A percentile compares a stretch with the other conserved stretches of the same genome.
phyloP scores from a whole-genome alignment of 768 basidiomycete genomes.

The Naganishia vaughanmartiniae region DNA sequence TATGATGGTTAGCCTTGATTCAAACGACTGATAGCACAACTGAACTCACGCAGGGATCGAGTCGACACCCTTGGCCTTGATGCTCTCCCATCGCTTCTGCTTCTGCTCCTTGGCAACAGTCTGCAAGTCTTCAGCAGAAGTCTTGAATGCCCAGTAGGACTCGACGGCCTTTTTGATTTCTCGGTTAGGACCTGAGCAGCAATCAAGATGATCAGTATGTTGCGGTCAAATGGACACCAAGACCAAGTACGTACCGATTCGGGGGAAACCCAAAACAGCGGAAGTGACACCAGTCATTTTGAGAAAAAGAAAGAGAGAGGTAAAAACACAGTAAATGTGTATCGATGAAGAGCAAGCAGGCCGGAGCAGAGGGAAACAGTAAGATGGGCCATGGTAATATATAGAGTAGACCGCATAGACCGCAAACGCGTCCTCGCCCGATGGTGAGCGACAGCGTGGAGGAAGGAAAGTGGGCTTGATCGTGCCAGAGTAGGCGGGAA shows the following conservation, averaged over 20 bases:
- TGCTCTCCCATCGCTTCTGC: constrained; percentile 78
- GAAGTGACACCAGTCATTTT: constrained; percentile 5
- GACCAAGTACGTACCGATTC: constrained; percentile 66
- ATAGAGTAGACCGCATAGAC: too few relatives aligned
- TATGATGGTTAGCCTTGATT: neutral
- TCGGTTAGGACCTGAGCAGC: constrained; percentile 72
- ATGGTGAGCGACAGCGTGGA: neutral
- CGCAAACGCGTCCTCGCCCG: neutral
- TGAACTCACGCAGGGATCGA: constrained; percentile 79
- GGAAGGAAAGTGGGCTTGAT: too few relatives aligned
- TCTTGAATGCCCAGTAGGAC: constrained; percentile 94
- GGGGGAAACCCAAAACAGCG: constrained; percentile 42
- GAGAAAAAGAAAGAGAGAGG: constrained; percentile 39
- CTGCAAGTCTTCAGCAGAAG: constrained; percentile 79
- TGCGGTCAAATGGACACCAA: neutral
- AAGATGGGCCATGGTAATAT: neutral
- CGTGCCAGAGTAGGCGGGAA: too few relatives aligned
- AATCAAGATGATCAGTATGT: neutral
- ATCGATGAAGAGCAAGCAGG: neutral
- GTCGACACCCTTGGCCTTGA: constrained; percentile 83
- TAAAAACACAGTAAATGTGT: constrained; percentile 6
- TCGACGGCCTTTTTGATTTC: constrained; percentile 98
- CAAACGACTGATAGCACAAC: neutral
- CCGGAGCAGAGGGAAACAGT: neutral
- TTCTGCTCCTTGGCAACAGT: constrained; percentile 82